phyloP scores from a whole-genome alignment of 179 eudicot species.

The Silene coronaria region DNA sequence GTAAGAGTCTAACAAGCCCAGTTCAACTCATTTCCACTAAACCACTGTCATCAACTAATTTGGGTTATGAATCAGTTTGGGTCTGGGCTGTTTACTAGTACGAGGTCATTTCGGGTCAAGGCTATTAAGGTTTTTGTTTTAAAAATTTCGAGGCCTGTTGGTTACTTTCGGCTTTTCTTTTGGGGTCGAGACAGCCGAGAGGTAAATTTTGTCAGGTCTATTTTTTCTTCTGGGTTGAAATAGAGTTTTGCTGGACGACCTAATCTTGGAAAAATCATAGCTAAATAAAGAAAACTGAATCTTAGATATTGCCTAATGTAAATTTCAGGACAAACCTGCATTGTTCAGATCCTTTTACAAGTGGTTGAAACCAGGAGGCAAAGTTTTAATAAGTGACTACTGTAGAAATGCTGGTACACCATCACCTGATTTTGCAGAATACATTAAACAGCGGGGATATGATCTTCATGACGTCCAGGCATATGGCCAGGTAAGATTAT shows the following conservation, averaged over 20 bases:
- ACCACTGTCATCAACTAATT: too few relatives aligned
- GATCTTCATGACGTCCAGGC: constrained; percentile 87
- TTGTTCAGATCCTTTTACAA: constrained; percentile 76
- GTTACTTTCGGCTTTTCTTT: too few relatives aligned
- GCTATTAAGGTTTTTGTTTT: too few relatives aligned
- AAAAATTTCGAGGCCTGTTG: too few relatives aligned
- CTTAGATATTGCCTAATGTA: not conserved
- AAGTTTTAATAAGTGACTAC: constrained; percentile 82
- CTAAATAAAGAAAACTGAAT: not conserved
- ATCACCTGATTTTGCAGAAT: constrained; percentile 62
- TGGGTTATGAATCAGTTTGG: too few relatives aligned
- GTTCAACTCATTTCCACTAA: too few relatives aligned
- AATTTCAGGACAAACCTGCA: constrained; percentile 82
- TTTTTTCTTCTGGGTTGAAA: too few relatives aligned
- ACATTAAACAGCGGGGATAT: constrained; percentile 92
- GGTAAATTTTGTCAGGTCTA: too few relatives aligned
- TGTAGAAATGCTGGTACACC: constrained; percentile 67
- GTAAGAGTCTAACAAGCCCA: too few relatives aligned
- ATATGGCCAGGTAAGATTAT: constrained; percentile 64
- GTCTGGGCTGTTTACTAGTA: too few relatives aligned
- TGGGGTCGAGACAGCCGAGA: too few relatives aligned
- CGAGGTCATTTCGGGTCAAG: too few relatives aligned
- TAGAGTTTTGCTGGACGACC: not conserved
- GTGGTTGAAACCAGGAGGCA: constrained; percentile 97
- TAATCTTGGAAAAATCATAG: not conserved